Evolutionary conservation across 352 stramenopile genomes (phyloP).

Genomic region (Phytophthora kernoviae): DNA sequence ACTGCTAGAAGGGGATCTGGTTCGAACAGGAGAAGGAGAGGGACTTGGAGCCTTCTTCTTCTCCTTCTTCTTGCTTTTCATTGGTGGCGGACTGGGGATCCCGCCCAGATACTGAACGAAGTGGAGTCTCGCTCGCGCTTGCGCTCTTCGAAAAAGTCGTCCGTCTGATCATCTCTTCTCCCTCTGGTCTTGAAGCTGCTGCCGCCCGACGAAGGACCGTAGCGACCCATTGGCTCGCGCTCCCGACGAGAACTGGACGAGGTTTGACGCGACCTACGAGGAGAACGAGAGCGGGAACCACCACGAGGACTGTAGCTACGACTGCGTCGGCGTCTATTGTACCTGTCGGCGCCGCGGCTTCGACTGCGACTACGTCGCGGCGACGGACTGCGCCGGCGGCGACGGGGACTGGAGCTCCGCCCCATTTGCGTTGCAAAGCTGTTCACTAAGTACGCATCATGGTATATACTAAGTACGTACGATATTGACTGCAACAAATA

Average conservation of each 20-base stretch:
- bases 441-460: slow-evolving; percentile 3
- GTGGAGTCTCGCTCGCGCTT: slow-evolving; percentile 67
- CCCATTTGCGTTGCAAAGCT: slow-evolving; percentile 14
- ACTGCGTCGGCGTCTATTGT: slow-evolving; percentile 23
- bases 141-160: slow-evolving; percentile 77
- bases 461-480: too few species aligned
- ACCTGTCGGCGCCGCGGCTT: slow-evolving; percentile 29
- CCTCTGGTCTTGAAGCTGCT: slow-evolving; percentile 27
- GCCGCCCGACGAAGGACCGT: slow-evolving; percentile 20
- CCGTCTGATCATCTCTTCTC: slow-evolving; percentile 38
- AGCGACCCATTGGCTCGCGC: slow-evolving; percentile 35
- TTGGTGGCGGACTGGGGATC: slow-evolving; percentile 71
- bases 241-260: slow-evolving; percentile 19
- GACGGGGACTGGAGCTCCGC: slow-evolving; percentile 34
- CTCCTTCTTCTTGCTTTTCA: slow-evolving; percentile 60
- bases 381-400: slow-evolving; percentile 27
- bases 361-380: slow-evolving; percentile 34
- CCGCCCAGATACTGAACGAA: slow-evolving; percentile 74
- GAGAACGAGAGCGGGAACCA: slow-evolving; percentile 24
- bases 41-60: slow-evolving; percentile 21
- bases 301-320: slow-evolving; percentile 18
- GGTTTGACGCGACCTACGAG: slow-evolving; percentile 25
- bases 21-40: slow-evolving; percentile 16
- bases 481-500: too few species aligned
- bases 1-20: slow-evolving; percentile 28